phyloP scores from a whole-genome alignment of 108 stramenopile species.

The Pseudonitzschia multiseries region DNA sequence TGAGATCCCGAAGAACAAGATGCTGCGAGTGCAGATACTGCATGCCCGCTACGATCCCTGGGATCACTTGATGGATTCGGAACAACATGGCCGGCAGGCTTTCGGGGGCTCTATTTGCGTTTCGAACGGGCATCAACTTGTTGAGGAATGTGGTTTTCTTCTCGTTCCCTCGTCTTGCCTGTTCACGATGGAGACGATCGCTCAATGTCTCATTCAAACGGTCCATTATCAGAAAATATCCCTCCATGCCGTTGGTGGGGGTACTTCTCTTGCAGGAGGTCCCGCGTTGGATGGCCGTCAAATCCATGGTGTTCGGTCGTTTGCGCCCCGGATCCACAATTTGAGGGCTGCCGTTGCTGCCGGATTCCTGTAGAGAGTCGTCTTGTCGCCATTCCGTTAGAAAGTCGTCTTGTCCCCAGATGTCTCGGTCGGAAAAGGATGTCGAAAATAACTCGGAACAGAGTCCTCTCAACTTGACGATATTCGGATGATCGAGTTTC shows the following conservation, averaged over 20 bases:
- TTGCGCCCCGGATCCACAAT: too few relatives aligned
- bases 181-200: conserved; percentile 19
- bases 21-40: conserved; percentile 21
- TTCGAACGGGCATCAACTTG: not conserved
- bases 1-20: conserved; percentile 30
- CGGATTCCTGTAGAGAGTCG: too few relatives aligned
- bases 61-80: conserved; percentile 14
- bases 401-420: conserved; percentile 10
- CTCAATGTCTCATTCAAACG: conserved; percentile 18
- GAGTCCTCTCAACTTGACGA: conserved; percentile 26
- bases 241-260: not conserved
- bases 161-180: not conserved
- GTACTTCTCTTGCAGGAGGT: not conserved
- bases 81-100: not conserved
- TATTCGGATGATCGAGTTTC: conserved; percentile 28
- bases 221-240: conserved; percentile 28
- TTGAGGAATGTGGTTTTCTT: not conserved
- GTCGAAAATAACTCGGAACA: conserved; percentile 7
- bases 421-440: conserved; percentile 1
- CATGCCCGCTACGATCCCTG: conserved; percentile 27
- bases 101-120: not conserved
- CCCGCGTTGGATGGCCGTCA: too few relatives aligned
- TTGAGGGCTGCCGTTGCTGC: too few relatives aligned
- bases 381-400: conserved; percentile 50
- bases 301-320: too few relatives aligned